phyloP scores from a whole-genome alignment of 768 basidiomycete species.

The Suillus plorans region DNA sequence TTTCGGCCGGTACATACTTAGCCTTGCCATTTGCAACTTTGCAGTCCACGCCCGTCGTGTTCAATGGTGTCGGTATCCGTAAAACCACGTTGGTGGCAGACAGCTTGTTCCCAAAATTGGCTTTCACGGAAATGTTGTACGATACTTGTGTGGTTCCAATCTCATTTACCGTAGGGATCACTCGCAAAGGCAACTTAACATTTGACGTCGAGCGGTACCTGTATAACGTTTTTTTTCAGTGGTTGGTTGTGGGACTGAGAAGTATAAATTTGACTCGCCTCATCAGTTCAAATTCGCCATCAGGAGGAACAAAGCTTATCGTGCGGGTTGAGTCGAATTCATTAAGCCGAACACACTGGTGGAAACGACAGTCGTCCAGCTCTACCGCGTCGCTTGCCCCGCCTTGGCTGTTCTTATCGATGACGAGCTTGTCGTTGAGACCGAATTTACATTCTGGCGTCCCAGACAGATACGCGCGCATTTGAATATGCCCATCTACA shows the following conservation, averaged over 20 bases:
- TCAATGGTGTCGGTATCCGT: slow-evolving; percentile 94
- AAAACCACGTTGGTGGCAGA: slow-evolving; percentile 91
- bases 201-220: slow-evolving; percentile 97
- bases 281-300: slow-evolving; percentile 99
- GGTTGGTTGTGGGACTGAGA: slow-evolving; percentile 1
- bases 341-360: slow-evolving; percentile 94
- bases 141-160: slow-evolving; percentile 90
- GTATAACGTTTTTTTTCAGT: slow-evolving; percentile 3
- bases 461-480: slow-evolving; percentile 96
- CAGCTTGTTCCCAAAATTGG: slow-evolving; percentile 89
- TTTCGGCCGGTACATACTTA: slow-evolving; percentile 95
- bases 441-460: slow-evolving; percentile 99
- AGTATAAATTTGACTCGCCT: slow-evolving; percentile 46
- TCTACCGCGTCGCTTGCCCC: slow-evolving; percentile 76
- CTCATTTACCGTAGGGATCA: slow-evolving; percentile 91
- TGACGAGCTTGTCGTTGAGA: slow-evolving; percentile 95
- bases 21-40: slow-evolving; percentile 93
- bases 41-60: slow-evolving; percentile 89
- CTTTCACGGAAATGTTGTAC: slow-evolving; percentile 84
- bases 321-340: slow-evolving; percentile 93
- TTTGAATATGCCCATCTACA: slow-evolving; percentile 96
- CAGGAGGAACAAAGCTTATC: slow-evolving; percentile 97
- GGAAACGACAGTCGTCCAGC: slow-evolving; percentile 97
- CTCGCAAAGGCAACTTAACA: slow-evolving; percentile 87
- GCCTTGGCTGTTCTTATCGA: slow-evolving; percentile 74